phyloP scores from a whole-genome alignment of 176 grass and related monocot genomes.

The Pontederia paniculata region DNA sequence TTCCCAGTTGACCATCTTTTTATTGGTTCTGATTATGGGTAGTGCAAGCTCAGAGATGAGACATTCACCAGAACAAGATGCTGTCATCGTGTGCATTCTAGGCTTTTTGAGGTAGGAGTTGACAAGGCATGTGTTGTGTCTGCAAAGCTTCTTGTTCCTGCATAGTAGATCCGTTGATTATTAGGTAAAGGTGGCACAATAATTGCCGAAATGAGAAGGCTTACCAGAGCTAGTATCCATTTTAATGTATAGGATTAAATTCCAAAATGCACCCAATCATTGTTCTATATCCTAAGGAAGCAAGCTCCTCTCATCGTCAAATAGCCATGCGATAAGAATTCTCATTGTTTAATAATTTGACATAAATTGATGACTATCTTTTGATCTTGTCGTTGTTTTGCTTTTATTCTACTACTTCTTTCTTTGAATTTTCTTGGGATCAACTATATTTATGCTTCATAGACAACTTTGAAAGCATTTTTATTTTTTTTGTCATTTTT shows the following conservation, averaged over 20 bases:
- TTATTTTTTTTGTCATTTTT: no score
- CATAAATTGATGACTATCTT: no score
- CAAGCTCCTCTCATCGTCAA: no score
- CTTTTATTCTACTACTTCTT: no score
- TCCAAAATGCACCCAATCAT: slow-evolving; percentile 50
- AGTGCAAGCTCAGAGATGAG: slow-evolving; percentile 61
- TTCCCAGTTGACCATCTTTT: background rate
- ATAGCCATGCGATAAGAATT: no score
- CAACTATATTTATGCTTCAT: no score
- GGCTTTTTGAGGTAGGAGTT: slow-evolving; percentile 42
- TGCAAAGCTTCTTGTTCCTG: slow-evolving; percentile 71
- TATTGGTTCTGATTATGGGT: slow-evolving; percentile 12
- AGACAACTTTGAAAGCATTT: no score
- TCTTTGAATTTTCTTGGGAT: no score
- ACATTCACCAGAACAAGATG: slow-evolving; percentile 64
- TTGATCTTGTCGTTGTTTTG: no score
- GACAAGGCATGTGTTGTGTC: slow-evolving; percentile 43
- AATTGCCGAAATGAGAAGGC: slow-evolving; percentile 66
- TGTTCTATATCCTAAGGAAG: no score
- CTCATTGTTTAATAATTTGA: no score
- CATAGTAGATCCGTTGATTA: slow-evolving; percentile 56
- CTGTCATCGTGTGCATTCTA: slow-evolving; percentile 49
- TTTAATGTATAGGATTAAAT: slow-evolving; percentile 57
- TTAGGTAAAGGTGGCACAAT: slow-evolving; percentile 68
- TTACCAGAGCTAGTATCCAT: slow-evolving; percentile 59